phyloP scores from a whole-genome alignment of 768 basidiomycete species.

The Thelephora ganbajun region DNA sequence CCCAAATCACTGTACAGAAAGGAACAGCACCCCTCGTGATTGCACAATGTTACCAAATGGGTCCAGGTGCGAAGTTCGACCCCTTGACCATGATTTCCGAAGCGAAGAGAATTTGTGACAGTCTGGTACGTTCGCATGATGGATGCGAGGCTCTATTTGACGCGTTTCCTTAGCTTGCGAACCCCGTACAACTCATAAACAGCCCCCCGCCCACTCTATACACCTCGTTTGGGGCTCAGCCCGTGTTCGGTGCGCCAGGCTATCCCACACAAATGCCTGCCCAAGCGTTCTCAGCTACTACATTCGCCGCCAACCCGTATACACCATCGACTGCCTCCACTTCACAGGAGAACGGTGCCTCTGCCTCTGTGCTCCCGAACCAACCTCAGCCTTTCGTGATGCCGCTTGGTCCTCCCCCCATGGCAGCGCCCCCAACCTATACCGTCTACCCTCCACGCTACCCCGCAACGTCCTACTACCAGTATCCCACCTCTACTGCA shows the following conservation, averaged over 20 bases:
- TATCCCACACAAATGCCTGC: conserved; percentile 38
- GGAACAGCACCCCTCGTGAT: conserved; percentile 55
- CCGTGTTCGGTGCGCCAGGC: conserved; percentile 11
- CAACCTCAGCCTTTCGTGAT: conserved; percentile 56
- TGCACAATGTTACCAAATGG: conserved; percentile 71
- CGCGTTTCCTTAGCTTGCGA: conserved; percentile 39
- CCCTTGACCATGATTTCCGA: conserved; percentile 62
- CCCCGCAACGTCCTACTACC: conserved; percentile 51
- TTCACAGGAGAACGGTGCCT: conserved; percentile 10
- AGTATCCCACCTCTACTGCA: conserved; percentile 7
- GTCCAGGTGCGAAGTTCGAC: conserved; percentile 54
- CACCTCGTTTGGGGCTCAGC: conserved; percentile 14
- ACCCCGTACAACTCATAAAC: conserved; percentile 55
- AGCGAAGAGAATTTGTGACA: conserved; percentile 68
- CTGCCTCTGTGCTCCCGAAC: conserved; percentile 48
- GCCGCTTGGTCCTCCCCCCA: conserved; percentile 34
- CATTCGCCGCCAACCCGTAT: conserved; percentile 16
- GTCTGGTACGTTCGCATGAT: conserved; percentile 33
- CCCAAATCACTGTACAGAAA: conserved; percentile 21
- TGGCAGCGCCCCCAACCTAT: conserved; percentile 19
- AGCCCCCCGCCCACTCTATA: conserved; percentile 52
- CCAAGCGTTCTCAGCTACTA: conserved; percentile 42
- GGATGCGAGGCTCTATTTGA: conserved; percentile 8
- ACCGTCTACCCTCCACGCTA: conserved; percentile 32
- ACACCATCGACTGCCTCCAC: conserved; percentile 17